These are phyloP conservation scores for Diaporthe eres DNA, from an alignment of 2,329 filamentous ascomycete species.

Conservation along the genomic window DNA sequence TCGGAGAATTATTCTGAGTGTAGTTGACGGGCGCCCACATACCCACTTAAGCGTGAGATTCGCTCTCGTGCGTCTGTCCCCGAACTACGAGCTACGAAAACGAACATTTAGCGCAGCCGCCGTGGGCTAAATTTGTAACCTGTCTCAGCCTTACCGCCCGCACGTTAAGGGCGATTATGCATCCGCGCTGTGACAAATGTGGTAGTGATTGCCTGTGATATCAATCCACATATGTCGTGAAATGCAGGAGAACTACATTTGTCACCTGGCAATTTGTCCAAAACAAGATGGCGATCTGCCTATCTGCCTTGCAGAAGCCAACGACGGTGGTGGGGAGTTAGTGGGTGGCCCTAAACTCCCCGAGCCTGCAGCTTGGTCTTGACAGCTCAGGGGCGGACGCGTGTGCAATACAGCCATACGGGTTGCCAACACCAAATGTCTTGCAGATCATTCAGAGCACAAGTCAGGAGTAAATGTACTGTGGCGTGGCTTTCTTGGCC, in stretches of 20 bases:
- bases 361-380: neutral
- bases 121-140: neutral
- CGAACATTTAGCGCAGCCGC: conserved; percentile 17
- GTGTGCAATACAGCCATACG: too few species aligned
- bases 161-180: neutral
- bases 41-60: neutral
- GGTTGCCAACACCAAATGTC: neutral
- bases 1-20: neutral
- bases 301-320: neutral
- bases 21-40: neutral
- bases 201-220: neutral
- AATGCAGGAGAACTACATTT: neutral
- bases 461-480: neutral
- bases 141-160: conserved; percentile 3
- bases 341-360: neutral
- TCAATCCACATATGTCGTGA: neutral
- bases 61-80: neutral
- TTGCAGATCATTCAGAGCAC: neutral
- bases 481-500: neutral
- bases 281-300: neutral
- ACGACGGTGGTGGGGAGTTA: neutral
- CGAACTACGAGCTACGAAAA: neutral
- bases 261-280: neutral
- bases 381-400: neutral
- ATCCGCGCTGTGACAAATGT: neutral